A percentile compares a stretch with the other conserved stretches of the same genome.
Conservation (phyloP, 495 filamentous ascomycete species). For the Sordaria brevicollis region DNA sequence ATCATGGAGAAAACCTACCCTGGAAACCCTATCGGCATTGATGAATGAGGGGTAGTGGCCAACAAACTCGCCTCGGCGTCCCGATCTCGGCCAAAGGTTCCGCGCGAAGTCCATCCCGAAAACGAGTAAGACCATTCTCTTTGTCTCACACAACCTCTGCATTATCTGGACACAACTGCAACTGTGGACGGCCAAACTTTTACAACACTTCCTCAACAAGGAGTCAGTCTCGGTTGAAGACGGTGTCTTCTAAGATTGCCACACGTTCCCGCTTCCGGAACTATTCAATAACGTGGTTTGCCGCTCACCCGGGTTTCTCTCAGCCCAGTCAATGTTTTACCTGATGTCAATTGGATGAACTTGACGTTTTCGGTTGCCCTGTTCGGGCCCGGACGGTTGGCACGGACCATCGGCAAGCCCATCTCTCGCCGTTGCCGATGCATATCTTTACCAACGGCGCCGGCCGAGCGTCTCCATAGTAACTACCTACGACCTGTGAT, state of each 20-base stretch:
- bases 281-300: background rate
- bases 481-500: background rate
- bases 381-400: background rate
- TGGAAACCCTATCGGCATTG: background rate
- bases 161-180: background rate
- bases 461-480: background rate
- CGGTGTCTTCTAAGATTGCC: background rate
- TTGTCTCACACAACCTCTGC: background rate
- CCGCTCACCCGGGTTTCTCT: background rate
- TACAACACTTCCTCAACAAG: background rate
- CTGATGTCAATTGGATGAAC: background rate
- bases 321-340: background rate
- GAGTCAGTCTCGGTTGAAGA: background rate
- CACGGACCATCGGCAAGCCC: background rate
- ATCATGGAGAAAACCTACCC: background rate
- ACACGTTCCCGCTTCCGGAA: background rate
- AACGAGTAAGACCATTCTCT: background rate
- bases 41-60: background rate
- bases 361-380: background rate
- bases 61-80: background rate
- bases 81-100: background rate
- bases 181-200: background rate
- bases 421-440: background rate
- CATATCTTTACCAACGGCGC: background rate
- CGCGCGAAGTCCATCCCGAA: background rate